Evolutionary conservation across 352 stramenopile genomes (phyloP), one percentile per base, ranked within the genome.

Genomic region (Pythium dissimile): DNA sequence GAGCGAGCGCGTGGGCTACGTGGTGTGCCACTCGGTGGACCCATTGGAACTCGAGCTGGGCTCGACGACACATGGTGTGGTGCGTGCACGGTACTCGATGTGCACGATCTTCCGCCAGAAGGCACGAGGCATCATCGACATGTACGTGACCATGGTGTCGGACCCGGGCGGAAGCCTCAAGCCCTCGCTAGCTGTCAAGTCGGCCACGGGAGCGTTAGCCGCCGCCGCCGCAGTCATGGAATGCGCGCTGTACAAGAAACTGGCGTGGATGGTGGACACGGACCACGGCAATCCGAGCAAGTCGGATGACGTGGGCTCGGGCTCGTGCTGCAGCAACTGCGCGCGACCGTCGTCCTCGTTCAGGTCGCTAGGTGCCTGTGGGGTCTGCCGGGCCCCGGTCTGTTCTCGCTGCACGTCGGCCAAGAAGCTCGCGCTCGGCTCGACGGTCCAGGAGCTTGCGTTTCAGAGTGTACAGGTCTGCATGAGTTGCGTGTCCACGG

Each of bases 101-200:
- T 83, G 73, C 27, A 64, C 66, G 1, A 32, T 86, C 32, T 86
- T 75, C 51, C 67, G 64, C 1, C 71, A 85, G 35, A 66, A 69
- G 24, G 54, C 60, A 3, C 37, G 64, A 0, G 54, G 52, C 1
- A 69, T 56, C 0, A 69, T 85, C 12, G 75, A 85, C 23, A 69
- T 75, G 45, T 85, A 79, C 41, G 66, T 76, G 38, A 70, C 71
- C 7, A 59, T 67, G 13, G 71, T 70, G 24, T 78, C 80, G 21
- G 72, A 85, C 63, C 28, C 67, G 52, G 30, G 69, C 50, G 37
- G 59, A 46, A 62, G 71, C 8, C 13, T 62, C 1, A 12, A 20
- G 1, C 18, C 16, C 12, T 42, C 28, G 23, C 13, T 62, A 9
- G 44, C 43, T 4, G 18, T 35, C 20, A n/a, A 27, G n/a, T 53